Evolutionary conservation across 148 eudicot genomes (phyloP).

Genomic region (Suaeda aralocaspica): DNA sequence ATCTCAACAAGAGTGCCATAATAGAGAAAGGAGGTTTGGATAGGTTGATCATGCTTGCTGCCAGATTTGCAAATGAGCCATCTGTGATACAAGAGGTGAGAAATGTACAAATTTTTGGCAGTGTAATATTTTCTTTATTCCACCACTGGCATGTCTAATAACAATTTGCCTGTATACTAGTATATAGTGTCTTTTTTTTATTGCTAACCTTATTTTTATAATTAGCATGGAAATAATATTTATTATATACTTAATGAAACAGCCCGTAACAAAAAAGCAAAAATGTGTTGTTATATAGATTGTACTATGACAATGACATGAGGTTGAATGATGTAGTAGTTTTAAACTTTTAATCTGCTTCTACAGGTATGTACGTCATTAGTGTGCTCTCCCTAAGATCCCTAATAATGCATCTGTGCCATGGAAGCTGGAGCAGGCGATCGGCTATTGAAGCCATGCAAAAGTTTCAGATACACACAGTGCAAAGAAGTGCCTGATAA

Average conservation of each 20-base stretch:
- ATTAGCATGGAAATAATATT: neutral
- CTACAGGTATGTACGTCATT: conserved; percentile 81
- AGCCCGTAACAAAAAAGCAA: neutral
- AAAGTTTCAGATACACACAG: conserved; percentile 56
- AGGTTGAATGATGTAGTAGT: neutral
- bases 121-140: neutral
- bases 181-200: neutral
- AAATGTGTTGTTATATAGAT: neutral
- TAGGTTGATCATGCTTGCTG: conserved; percentile 61
- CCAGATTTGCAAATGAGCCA: conserved; percentile 76
- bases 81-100: conserved; percentile 89
- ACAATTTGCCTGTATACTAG: neutral
- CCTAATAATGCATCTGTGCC: conserved; percentile 83
- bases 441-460: conserved; percentile 85
- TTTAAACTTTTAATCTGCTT: neutral
- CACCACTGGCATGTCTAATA: too few relatives aligned
- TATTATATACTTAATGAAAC: neutral
- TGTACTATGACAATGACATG: neutral
- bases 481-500: conserved; percentile 75
- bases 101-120: conserved; percentile 1
- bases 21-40: conserved; percentile 80
- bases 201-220: neutral
- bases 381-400: conserved; percentile 67
- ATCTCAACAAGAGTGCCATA: conserved; percentile 66
- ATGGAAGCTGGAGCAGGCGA: conserved; percentile 98